These are phyloP conservation scores for Waltergamsia citrina DNA, from an alignment of 2,329 filamentous ascomycete genomes.

Conservation along the genomic window DNA sequence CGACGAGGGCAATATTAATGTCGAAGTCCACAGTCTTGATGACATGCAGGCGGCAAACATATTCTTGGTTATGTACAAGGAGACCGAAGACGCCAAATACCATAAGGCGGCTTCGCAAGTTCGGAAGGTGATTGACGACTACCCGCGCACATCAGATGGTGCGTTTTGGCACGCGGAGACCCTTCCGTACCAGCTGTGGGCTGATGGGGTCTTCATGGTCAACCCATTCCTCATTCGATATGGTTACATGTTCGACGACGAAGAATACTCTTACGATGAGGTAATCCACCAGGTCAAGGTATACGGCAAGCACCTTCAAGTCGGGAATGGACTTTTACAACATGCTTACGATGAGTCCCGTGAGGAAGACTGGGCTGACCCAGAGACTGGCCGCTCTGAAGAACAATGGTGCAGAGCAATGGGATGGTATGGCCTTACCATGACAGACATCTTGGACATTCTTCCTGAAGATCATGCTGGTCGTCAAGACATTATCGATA, in stretches of 20 bases:
- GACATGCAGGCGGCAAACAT: conserved; percentile 5
- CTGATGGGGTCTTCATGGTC: conserved; percentile 5
- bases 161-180: conserved; percentile 1
- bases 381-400: conserved; percentile 2
- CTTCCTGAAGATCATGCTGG: conserved; percentile 1
- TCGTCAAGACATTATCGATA: background rate
- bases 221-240: conserved; percentile 5
- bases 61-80: conserved; percentile 3
- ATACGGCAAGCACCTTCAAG: conserved; percentile 3
- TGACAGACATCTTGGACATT: conserved; percentile 4
- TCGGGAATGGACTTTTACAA: conserved; percentile 3
- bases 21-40: conserved; percentile 3
- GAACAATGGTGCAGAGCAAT: conserved; percentile 6
- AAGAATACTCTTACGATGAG: conserved; percentile 7
- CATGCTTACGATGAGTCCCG: conserved; percentile 6
- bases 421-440: conserved; percentile 6
- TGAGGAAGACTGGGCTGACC: conserved; percentile 3
- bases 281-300: conserved; percentile 1
- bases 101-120: background rate
- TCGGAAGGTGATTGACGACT: conserved; percentile 1
- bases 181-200: conserved; percentile 2
- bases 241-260: conserved; percentile 3
- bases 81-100: conserved; percentile 4
- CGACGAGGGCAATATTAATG: conserved; percentile 2
- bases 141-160: conserved; percentile 4